Conservation (phyloP, 2,329 filamentous ascomycete species). For the Apiospora hydei region DNA sequence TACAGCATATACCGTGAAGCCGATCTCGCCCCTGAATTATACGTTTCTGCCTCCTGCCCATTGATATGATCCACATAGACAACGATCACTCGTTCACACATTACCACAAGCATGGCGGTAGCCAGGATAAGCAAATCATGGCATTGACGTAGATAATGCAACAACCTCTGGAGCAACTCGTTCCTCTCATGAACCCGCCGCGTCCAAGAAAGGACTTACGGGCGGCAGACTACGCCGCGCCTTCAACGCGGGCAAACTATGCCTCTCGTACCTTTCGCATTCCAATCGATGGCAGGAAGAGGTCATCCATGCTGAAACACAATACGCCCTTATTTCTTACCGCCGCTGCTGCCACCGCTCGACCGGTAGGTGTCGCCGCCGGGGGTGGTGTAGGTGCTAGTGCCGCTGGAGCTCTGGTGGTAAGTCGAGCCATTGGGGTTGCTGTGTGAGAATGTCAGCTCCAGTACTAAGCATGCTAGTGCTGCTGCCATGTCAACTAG, state of each 20-base stretch:
- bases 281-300: no score
- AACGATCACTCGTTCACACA: not conserved
- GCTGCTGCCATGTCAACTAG: not conserved
- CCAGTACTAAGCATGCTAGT: not conserved
- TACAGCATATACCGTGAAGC: no score
- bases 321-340: conserved; percentile 25
- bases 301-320: no score
- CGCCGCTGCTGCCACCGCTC: conserved; percentile 27
- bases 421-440: conserved; percentile 75
- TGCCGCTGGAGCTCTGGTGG: conserved; percentile 67
- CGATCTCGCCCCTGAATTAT: no score
- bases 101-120: not conserved
- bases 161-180: not conserved
- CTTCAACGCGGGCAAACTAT: not conserved
- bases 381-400: conserved; percentile 67
- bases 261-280: no score
- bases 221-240: not conserved
- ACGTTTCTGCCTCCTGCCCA: not conserved
- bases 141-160: not conserved
- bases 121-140: not conserved
- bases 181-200: not conserved
- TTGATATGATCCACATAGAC: not conserved
- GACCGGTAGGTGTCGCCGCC: conserved; percentile 46
- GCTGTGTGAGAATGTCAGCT: conserved; percentile 43
- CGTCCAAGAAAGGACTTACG: not conserved